These are phyloP conservation scores for Ceratobasidium papillatum DNA, from an alignment of 1,284 basidiomycete genomes.

Conservation along the genomic window DNA sequence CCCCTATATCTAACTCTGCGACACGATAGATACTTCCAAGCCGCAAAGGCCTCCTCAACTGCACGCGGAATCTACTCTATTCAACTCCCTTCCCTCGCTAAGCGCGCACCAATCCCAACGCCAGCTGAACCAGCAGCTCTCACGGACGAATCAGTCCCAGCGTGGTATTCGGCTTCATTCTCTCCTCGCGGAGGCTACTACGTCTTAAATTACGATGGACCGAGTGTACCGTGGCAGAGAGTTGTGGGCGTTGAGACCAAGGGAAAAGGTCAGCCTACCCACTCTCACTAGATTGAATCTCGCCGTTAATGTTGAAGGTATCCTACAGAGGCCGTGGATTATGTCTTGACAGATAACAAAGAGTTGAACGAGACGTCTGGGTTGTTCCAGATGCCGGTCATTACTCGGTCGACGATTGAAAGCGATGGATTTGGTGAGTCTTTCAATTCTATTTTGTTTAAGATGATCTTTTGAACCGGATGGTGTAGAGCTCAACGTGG, in stretches of 20 bases:
- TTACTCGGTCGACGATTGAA: conserved; percentile 74
- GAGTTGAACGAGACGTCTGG: conserved; percentile 72
- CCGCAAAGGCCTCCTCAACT: conserved; percentile 81
- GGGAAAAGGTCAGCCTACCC: conserved; percentile 56
- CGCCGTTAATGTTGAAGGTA: background rate
- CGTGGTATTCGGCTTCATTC: conserved; percentile 76
- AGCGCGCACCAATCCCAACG: conserved; percentile 48
- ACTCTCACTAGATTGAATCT: background rate
- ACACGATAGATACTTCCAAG: conserved; percentile 84
- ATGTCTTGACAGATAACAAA: conserved; percentile 77
- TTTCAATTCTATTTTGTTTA: conserved; percentile 29
- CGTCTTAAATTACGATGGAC: conserved; percentile 81
- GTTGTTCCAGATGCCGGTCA: conserved; percentile 77
- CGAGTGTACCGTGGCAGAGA: conserved; percentile 86
- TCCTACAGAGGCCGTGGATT: conserved; percentile 61
- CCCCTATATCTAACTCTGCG: background rate
- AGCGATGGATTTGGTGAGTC: conserved; percentile 80
- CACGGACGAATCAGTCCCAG: conserved; percentile 69
- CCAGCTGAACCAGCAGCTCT: conserved; percentile 62
- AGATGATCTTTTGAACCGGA: conserved; percentile 33
- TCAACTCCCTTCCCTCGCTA: conserved; percentile 60
- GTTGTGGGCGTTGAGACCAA: conserved; percentile 71
- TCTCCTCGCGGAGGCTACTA: conserved; percentile 88
- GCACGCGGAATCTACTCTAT: conserved; percentile 87
- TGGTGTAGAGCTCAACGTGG: conserved; percentile 77